Evolutionary conservation across 2,329 filamentous ascomycete genomes (phyloP).

Genomic region (Aspergillus sp.): DNA sequence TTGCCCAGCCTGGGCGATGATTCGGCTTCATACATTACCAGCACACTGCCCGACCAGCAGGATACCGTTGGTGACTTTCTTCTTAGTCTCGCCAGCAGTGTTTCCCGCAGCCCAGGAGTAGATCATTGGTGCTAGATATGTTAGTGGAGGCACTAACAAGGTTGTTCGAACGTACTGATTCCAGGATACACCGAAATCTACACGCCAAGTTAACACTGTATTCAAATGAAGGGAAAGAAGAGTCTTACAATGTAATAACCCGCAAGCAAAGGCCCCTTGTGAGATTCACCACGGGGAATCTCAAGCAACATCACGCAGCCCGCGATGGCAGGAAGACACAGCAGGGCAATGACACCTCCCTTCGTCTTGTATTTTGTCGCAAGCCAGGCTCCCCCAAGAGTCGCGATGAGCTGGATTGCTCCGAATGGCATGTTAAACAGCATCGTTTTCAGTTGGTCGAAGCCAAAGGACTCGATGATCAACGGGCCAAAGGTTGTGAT

Average conservation of each 20-base stretch:
- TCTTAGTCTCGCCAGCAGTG: conserved; percentile 68
- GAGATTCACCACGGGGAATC: conserved; percentile 45
- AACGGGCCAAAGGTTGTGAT: conserved; percentile 61
- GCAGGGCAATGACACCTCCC: conserved; percentile 53
- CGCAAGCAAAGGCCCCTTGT: conserved; percentile 54
- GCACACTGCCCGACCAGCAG: conserved; percentile 65
- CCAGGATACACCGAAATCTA: conserved; percentile 60
- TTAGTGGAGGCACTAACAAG: background rate
- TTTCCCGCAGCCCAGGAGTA: conserved; percentile 69
- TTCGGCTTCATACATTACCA: conserved; percentile 51
- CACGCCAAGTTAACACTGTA: background rate
- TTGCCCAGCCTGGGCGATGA: no score
- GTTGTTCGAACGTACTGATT: conserved; percentile 42
- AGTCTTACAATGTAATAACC: conserved; percentile 54
- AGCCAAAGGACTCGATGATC: conserved; percentile 60
- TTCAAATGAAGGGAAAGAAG: background rate
- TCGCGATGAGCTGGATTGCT: conserved; percentile 60
- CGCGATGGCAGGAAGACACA: conserved; percentile 58
- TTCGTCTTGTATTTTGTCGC: conserved; percentile 58
- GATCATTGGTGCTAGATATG: conserved; percentile 57
- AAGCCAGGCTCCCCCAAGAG: conserved; percentile 57
- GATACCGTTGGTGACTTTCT: conserved; percentile 64
- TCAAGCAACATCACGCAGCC: conserved; percentile 57
- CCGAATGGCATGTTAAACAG: conserved; percentile 64
- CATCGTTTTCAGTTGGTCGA: conserved; percentile 56